Percentiles rank a stretch among this genome's conserved stretches.
Evolutionary conservation across 2,329 filamentous ascomycete genomes (phyloP).

Genomic region (Colletotrichum sp.): DNA sequence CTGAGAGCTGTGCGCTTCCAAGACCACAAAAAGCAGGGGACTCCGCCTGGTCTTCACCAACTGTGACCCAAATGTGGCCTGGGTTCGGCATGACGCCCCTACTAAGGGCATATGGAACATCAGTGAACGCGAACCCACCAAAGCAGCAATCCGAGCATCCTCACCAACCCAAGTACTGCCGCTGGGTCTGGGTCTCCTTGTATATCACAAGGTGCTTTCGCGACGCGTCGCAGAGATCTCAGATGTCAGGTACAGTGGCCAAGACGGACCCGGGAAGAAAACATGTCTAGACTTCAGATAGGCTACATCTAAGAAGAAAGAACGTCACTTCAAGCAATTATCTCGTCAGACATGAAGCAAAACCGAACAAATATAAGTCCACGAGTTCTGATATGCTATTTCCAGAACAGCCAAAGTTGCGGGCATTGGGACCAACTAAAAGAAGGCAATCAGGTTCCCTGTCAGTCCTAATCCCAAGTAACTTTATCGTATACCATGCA

Average conservation of each 20-base stretch:
- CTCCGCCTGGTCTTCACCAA: not conserved
- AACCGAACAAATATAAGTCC: not conserved
- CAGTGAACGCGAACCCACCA: not conserved
- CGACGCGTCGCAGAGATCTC: not conserved
- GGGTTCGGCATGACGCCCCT: not conserved
- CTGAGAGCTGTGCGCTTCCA: not conserved
- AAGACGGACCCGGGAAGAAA: not conserved
- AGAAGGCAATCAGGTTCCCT: not conserved
- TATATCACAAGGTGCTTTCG: not conserved
- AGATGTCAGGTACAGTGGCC: not conserved
- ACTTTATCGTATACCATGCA: not conserved
- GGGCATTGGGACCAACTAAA: not conserved
- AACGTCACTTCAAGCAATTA: not conserved
- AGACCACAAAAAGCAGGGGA: not conserved
- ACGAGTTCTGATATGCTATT: not conserved
- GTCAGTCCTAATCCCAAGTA: not conserved
- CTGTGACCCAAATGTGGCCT: not conserved
- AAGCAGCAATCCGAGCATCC: not conserved
- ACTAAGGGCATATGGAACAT: not conserved
- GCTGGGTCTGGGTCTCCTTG: not conserved
- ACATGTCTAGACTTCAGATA: not conserved
- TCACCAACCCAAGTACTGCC: not conserved
- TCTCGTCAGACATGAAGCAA: not conserved
- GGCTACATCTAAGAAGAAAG: not conserved
- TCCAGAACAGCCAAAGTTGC: not conserved